Evolutionary conservation across 345 rosid genomes (phyloP).

Genomic region (Aethionema arabicum): DNA sequence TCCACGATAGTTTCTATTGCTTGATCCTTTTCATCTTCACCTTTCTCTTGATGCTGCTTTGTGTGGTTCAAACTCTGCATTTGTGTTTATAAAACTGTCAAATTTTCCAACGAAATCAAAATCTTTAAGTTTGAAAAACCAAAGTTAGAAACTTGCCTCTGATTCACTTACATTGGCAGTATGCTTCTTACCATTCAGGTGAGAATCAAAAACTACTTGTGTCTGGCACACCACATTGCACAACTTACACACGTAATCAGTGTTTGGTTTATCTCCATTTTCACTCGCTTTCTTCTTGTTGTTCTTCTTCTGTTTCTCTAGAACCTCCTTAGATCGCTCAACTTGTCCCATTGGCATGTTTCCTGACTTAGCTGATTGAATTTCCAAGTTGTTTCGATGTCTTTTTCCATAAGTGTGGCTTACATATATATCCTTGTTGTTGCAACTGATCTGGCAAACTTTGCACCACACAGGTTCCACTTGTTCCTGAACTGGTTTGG

Average conservation of each 20-base stretch:
- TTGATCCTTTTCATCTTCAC: slow-evolving; percentile 41
- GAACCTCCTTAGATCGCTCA: slow-evolving; percentile 23
- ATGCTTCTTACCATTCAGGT: slow-evolving; percentile 18
- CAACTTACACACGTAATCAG: slow-evolving; percentile 1
- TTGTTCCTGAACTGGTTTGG: slow-evolving; percentile 39
- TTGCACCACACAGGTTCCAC: slow-evolving; percentile 40
- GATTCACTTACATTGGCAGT: slow-evolving; percentile 4
- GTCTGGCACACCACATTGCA: slow-evolving; percentile 22
- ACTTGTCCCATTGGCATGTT: slow-evolving; percentile 9
- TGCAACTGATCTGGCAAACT: slow-evolving; percentile 45
- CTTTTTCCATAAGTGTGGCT: slow-evolving; percentile 17
- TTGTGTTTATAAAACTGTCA: slow-evolving; percentile 47
- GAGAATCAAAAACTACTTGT: slow-evolving; percentile 16
- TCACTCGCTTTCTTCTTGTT: slow-evolving; percentile 20
- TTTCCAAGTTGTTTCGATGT: slow-evolving; percentile 37
- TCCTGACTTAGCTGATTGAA: slow-evolving; percentile 21
- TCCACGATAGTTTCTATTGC: slow-evolving; percentile 42
- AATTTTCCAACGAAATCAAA: slow-evolving; percentile 38
- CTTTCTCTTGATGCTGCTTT: slow-evolving; percentile 51
- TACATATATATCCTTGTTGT: slow-evolving; percentile 13
- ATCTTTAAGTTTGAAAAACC: slow-evolving; percentile 40
- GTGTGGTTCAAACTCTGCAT: slow-evolving; percentile 57
- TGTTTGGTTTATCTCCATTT: neutral
- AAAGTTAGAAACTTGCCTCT: slow-evolving; percentile 30
- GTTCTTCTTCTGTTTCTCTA: slow-evolving; percentile 13